Conservation (phyloP, 495 filamentous ascomycete species). For the Neurospora sp. region DNA sequence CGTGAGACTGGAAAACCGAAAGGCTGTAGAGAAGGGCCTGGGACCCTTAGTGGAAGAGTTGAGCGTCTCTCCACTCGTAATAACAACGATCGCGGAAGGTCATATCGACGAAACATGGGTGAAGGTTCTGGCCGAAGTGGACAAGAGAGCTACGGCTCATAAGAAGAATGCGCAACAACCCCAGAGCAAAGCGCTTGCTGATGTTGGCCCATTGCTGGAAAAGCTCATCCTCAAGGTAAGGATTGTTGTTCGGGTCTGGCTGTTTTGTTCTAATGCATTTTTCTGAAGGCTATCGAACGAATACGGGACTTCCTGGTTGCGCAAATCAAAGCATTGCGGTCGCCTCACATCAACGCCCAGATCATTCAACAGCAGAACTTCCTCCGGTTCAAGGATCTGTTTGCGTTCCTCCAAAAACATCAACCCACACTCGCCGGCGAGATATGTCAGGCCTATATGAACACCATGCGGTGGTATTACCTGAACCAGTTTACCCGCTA, state of each 20-base stretch:
- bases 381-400: constrained; percentile 78
- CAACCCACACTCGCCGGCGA: constrained; percentile 73
- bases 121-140: constrained; percentile 72
- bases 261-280: constrained; percentile 3
- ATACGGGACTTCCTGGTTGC: constrained; percentile 89
- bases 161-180: constrained; percentile 50
- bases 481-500: constrained; percentile 85
- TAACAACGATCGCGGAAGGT: constrained; percentile 75
- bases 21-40: constrained; percentile 75
- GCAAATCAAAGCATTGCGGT: constrained; percentile 84
- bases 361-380: constrained; percentile 88
- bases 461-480: constrained; percentile 99
- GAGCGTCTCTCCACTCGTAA: constrained; percentile 69
- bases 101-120: constrained; percentile 87
- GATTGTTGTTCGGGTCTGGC: not conserved
- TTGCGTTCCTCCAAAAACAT: constrained; percentile 67
- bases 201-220: constrained; percentile 74
- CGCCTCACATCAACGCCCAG: constrained; percentile 92
- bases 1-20: constrained; percentile 78
- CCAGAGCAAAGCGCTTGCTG: constrained; percentile 63
- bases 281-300: constrained; percentile 68
- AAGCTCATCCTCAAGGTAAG: constrained; percentile 71
- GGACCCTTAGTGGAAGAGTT: constrained; percentile 90
- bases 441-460: constrained; percentile 88
- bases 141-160: constrained; percentile 61